Percentiles rank a stretch among this genome's conserved stretches.
These are phyloP conservation scores for Paulownia fortunei DNA, from an alignment of 257 asterid genomes.

Conservation along the genomic window DNA sequence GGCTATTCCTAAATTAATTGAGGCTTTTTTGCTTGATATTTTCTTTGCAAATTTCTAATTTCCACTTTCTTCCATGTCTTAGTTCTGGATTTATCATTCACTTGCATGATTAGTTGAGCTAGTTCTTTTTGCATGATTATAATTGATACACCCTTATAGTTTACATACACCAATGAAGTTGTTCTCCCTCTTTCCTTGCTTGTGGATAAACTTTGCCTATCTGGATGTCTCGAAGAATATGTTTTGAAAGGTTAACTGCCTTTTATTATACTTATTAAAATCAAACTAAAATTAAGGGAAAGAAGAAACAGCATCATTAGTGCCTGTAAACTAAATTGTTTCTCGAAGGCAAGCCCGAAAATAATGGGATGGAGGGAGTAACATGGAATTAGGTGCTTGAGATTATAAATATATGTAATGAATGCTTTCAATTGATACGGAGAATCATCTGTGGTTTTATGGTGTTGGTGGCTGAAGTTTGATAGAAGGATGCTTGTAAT, in stretches of 20 bases:
- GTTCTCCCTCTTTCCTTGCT: background rate
- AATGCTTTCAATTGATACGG: background rate
- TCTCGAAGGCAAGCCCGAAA: background rate
- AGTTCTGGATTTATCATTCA: background rate
- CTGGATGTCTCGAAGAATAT: conserved; percentile 2
- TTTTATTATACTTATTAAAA: background rate
- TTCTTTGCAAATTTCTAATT: background rate
- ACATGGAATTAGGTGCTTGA: background rate
- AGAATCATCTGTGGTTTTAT: conserved; percentile 1
- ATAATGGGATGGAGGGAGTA: background rate
- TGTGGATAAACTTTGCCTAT: background rate
- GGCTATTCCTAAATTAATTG: conserved; percentile 8
- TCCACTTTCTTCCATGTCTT: background rate
- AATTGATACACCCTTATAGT: background rate
- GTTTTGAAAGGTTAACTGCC: background rate
- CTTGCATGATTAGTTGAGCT: background rate
- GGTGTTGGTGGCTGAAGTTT: conserved; percentile 2
- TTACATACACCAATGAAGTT: conserved; percentile 3
- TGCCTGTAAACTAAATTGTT: background rate
- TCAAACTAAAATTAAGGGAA: conserved; percentile 12
- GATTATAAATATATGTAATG: background rate
- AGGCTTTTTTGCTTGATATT: background rate
- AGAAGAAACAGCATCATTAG: background rate
- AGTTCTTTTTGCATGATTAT: background rate
- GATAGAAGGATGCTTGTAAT: background rate